phyloP scores from a whole-genome alignment of 352 stramenopile species.

The Phytophthora pluvialis region DNA sequence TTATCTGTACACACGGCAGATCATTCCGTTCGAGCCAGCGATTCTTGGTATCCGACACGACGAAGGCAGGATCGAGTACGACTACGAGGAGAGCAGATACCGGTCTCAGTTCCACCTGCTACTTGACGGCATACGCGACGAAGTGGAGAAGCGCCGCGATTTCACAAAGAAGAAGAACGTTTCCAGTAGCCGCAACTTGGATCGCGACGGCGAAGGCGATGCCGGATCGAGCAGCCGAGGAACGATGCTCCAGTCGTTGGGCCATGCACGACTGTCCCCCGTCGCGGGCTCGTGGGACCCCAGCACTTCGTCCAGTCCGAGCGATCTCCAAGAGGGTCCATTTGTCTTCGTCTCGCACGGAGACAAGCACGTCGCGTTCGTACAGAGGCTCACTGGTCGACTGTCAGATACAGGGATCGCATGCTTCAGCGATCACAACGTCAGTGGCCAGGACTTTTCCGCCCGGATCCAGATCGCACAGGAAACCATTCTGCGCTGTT shows the following conservation, averaged over 20 bases:
- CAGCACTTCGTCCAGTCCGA: slow-evolving; percentile 32
- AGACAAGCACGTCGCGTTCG: slow-evolving; percentile 20
- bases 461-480: slow-evolving; percentile 33
- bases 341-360: slow-evolving; percentile 32
- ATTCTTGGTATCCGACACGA: slow-evolving; percentile 46
- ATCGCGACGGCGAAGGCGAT: background rate
- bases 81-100: slow-evolving; percentile 29
- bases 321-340: slow-evolving; percentile 5
- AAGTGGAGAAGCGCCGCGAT: slow-evolving; percentile 47
- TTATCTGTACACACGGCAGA: slow-evolving; percentile 76
- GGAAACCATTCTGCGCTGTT: slow-evolving; percentile 74
- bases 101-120: slow-evolving; percentile 34
- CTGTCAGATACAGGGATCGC: slow-evolving; percentile 8
- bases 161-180: slow-evolving; percentile 52
- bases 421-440: slow-evolving; percentile 24
- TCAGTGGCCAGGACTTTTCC: slow-evolving; percentile 23
- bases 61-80: slow-evolving; percentile 27
- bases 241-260: slow-evolving; percentile 22
- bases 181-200: slow-evolving; percentile 8
- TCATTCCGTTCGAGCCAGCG: slow-evolving; percentile 67
- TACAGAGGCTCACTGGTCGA: slow-evolving; percentile 8
- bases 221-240: slow-evolving; percentile 10
- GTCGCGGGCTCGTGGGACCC: background rate
- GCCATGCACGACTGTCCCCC: slow-evolving; percentile 1
- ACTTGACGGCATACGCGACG: slow-evolving; percentile 61